Base-by-base conservation (phyloP, 2,329 filamentous ascomycete species). In the Cytospora mali region DNA sequence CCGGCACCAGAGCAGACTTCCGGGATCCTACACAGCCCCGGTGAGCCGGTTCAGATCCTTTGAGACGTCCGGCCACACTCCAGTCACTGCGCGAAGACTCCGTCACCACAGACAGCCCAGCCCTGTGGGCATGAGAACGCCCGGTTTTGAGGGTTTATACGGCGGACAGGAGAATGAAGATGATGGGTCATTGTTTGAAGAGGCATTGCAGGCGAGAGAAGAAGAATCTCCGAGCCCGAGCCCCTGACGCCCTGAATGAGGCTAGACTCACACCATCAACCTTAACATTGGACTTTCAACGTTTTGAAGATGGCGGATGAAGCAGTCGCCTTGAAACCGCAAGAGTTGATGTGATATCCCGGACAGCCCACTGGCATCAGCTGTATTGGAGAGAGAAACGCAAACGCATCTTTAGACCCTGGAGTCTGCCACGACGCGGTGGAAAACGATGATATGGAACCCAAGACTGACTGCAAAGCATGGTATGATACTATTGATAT, bases 81-180 rank as follows among this genome's bases (percentile, higher is more conserved):
- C 66, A 14, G 66, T 63, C 18, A 68, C 65, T 39, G 66, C 62
- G 23, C 62, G 68, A 16, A 59, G 66, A 27, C 61, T 64, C 18
- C 68, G 61, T 50, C 66, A 58, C 33, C 68, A 71, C 54, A 72
- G 71, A 58, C 70, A 69, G 35, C 69, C 66, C 27, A 79, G 75
- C 33, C 77, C 78, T 3, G 58, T 66, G 33, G 77, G 77, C n/a
- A 64, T 81, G 56, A 70, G 71, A 29, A 75, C 73, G n/a, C 73
- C 75, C n/a, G 79, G 79, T 0, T 80, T 80, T 64, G 71, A 71
- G 65, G 79, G 81, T 14, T 71, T 83, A 27, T 80, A 82, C 65
- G 79, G 79, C 25, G 81, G 80, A 14, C 71, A 71, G 54, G 81
- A 84, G 69, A 84, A 84, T 69, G 72, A 73, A 1, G 77, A 80